Conservation (phyloP, 768 basidiomycete genomes). For the Hysterangium stoloniferum region DNA sequence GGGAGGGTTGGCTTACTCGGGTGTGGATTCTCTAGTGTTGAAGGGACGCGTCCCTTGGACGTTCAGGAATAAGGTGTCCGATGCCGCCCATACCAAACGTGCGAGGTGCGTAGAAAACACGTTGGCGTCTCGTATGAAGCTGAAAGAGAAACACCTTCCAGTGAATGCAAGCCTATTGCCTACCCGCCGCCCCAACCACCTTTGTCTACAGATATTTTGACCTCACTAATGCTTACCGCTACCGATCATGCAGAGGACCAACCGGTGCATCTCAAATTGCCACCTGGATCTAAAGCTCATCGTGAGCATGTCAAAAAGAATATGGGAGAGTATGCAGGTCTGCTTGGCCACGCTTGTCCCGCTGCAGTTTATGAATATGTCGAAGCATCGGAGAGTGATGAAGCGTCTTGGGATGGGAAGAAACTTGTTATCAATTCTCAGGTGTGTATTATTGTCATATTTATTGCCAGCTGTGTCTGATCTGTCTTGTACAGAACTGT, state of each 20-base stretch:
- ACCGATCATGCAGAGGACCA: constrained; percentile 98
- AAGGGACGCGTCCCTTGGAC: constrained; percentile 91
- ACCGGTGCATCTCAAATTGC: constrained; percentile 79
- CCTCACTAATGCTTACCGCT: constrained; percentile 80
- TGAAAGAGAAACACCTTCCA: constrained; percentile 14
- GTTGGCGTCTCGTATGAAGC: not conserved
- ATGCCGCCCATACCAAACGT: constrained; percentile 64
- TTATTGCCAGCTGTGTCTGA: constrained; percentile 16
- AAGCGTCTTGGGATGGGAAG: constrained; percentile 56
- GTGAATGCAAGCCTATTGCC: constrained; percentile 61
- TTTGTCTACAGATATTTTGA: constrained; percentile 88
- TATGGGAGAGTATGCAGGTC: constrained; percentile 71
- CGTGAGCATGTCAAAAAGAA: constrained; percentile 69
- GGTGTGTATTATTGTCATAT: constrained; percentile 33
- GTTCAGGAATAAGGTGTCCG: constrained; percentile 59
- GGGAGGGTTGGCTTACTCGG: constrained; percentile 87
- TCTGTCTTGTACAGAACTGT: constrained; percentile 56
- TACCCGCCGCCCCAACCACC: constrained; percentile 87
- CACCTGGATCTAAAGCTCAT: constrained; percentile 38
- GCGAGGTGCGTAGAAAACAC: constrained; percentile 33
- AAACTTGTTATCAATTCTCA: constrained; percentile 96
- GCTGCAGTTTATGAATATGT: constrained; percentile 98
- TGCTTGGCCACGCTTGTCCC: constrained; percentile 87
- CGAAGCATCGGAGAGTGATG: constrained; percentile 41
- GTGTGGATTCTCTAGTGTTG: constrained; percentile 77